A percentile compares a stretch with the other conserved stretches of the same genome.
phyloP scores from a whole-genome alignment of 2,329 filamentous ascomycete species.

The Alternaria hordeiaustralica region DNA sequence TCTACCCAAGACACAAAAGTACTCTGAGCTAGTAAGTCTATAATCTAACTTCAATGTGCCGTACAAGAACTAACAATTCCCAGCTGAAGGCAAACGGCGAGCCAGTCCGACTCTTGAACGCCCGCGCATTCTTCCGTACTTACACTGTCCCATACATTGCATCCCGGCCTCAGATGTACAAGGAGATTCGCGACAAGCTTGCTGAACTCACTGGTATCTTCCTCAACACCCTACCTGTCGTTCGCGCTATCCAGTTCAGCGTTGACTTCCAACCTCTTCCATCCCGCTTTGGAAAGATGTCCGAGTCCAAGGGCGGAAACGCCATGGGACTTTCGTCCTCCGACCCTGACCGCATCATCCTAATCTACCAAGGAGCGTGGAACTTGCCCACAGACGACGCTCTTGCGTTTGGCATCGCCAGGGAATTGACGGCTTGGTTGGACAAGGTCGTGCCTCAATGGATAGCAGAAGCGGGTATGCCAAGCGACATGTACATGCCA shows the following conservation, averaged over 20 bases:
- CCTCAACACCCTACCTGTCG: constrained; percentile 19
- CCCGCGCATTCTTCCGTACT: constrained; percentile 32
- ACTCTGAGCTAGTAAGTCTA: constrained; percentile 39
- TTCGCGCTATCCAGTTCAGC: constrained; percentile 24
- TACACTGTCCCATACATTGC: constrained; percentile 33
- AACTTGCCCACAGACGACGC: constrained; percentile 20
- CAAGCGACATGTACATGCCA: constrained; percentile 22
- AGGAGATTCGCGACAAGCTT: constrained; percentile 43
- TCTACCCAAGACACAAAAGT: constrained; percentile 34
- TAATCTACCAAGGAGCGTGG: constrained; percentile 32
- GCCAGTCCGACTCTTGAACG: constrained; percentile 13
- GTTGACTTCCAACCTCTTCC: constrained; percentile 36
- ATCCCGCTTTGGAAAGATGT: constrained; percentile 22
- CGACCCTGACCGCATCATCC: constrained; percentile 28
- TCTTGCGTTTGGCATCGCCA: constrained; percentile 16
- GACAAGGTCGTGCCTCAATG: constrained; percentile 27
- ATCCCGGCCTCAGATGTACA: constrained; percentile 43
- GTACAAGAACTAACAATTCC: neutral
- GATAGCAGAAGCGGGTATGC: constrained; percentile 31
- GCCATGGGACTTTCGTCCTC: constrained; percentile 31
- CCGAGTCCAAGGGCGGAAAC: constrained; percentile 29
- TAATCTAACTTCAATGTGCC: neutral
- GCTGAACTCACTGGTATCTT: constrained; percentile 29
- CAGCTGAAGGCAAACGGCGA: constrained; percentile 26
- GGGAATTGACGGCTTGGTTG: constrained; percentile 30